Base-by-base conservation (phyloP, 2,329 filamentous ascomycete genomes). In the Balansia obtecta region DNA sequence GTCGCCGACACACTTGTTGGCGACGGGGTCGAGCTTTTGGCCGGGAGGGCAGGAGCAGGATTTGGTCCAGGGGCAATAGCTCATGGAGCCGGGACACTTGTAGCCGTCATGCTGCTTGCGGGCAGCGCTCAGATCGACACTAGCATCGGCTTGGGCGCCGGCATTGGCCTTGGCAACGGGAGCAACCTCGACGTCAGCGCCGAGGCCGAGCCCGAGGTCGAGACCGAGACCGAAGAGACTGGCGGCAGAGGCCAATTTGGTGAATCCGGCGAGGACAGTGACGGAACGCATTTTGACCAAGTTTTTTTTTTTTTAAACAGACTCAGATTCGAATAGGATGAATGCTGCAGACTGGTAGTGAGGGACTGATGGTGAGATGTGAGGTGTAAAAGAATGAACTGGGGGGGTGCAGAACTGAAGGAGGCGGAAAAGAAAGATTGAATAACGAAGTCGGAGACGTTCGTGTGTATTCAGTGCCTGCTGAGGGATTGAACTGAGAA, bases 11-110 rank as follows among this genome's bases (percentile, higher is more conserved):
- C 66, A 68, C 42, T 34, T 27, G 50, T 53, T 56, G 47, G 54
- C 48, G 43, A 57, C 51, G 43, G 64, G 53, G 42, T 73, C 68
- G 53, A 65, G 66, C 50, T 63, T 59, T 60, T 68, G 64, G 51
- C 70, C 71, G 13, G 69, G 65, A 13, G 65, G 53, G 52, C 72
- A 73, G 15, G 71, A 60, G 60, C 73, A 75, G 33, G 71, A 50
- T 56, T 62, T 63, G 52, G 61, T 62, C 66, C 66, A 68, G 52
- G 62, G 59, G 58, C 61, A 63, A 62, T 68, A 68, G 56, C 47
- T 53, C 66, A 68, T 68, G 56, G 53, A 52, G 12, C 49, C 51
- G 37, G 65, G 65, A 59, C 66, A 68, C 39, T 51, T 50, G 60
- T 65, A 67, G 54, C 50, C 43, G 41, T 8, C 12, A 39, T 50